Percentiles rank a stretch among this genome's conserved stretches.
Conservation (phyloP, 2,329 filamentous ascomycete genomes). For the Paracorniculantispora psalliotae region DNA sequence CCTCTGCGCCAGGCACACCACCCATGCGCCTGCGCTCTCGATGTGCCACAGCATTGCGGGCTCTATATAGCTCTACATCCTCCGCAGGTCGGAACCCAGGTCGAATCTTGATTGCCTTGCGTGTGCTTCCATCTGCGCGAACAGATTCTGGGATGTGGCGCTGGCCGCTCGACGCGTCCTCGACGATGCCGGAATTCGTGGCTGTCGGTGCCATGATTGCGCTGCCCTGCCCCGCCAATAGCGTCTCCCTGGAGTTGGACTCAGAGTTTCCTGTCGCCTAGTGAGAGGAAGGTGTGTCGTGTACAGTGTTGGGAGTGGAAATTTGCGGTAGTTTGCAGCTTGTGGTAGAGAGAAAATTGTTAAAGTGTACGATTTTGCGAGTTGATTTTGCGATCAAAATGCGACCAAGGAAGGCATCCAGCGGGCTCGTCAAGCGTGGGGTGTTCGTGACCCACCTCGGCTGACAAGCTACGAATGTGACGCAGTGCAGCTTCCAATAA, state of each 20-base stretch:
- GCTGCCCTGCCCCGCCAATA: conserved; percentile 6
- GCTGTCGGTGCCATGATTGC: conserved; percentile 43
- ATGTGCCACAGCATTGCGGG: conserved; percentile 79
- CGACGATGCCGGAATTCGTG: conserved; percentile 69
- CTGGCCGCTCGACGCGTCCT: conserved; percentile 68
- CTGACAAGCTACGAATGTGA: not conserved
- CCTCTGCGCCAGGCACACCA: conserved; percentile 71
- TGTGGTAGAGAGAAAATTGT: not conserved
- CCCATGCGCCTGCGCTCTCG: conserved; percentile 61
- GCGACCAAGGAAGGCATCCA: not conserved
- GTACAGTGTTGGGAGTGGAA: not conserved
- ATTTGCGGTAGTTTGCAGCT: not conserved
- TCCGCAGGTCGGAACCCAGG: conserved; percentile 92
- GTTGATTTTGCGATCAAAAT: conserved; percentile 1
- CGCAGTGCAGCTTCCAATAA: not conserved
- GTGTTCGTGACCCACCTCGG: conserved; percentile 11
- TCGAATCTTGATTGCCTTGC: conserved; percentile 88
- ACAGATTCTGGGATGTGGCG: conserved; percentile 85
- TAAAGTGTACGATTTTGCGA: not conserved
- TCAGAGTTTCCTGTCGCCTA: not conserved
- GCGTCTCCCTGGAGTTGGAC: not conserved
- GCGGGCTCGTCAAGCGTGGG: conserved; percentile 2
- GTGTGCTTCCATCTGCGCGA: conserved; percentile 82
- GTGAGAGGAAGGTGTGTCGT: not conserved
- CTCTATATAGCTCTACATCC: conserved; percentile 95